Evolutionary conservation across 108 stramenopile genomes (phyloP), one percentile per base, ranked within the genome.

Genomic region (Mediolabrus comicus): DNA sequence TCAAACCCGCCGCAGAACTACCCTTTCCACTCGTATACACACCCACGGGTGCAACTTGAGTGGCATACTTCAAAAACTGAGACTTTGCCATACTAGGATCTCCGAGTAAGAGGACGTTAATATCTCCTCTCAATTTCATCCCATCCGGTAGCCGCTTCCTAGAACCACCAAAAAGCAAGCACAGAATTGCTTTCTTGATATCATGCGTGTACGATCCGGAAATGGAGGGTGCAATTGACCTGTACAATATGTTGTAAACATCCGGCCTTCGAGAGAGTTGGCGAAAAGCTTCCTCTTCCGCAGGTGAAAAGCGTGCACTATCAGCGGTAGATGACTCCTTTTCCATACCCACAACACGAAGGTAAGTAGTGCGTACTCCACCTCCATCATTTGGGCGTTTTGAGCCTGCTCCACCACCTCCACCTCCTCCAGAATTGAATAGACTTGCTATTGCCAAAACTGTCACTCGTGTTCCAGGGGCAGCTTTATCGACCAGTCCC

Each of bases 21-120:
- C 99, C 99, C 71, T 99, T 99, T 6, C 99, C 99, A 6, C 92
- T 95, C 1, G 99, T 99, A 81, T 99, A 99, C 53, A 99, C 98
- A 10, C 98, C 98, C 8, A 99, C 90, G 27, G 99, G 99, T 2
- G 99, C 96, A 12, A 97, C 95, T 39, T 86, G 69, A 32, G 86
- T 86, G 8, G 95, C 77, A 84, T 95, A 97, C 71, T 98, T 98
- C 28, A 98, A 77, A 75, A 98, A 96, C 83, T 98, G 98, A 43
- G 86, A 88, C 75, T 98, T 98, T 53, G 97, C 97, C 19, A 96
- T 99, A 19, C 92, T 94, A 6, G 99, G 99, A 82, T 99, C 99
- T 14, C 99, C 99, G 52, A 98, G 77, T 39, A 99, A 71, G 58
- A 99, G 81, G 4, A 98, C 91, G 72, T 99, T 99, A 67, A 99